Percentiles rank a stretch among this genome's conserved stretches.
phyloP scores from a whole-genome alignment of 2,329 filamentous ascomycete species.

The Microdochium nivale region DNA sequence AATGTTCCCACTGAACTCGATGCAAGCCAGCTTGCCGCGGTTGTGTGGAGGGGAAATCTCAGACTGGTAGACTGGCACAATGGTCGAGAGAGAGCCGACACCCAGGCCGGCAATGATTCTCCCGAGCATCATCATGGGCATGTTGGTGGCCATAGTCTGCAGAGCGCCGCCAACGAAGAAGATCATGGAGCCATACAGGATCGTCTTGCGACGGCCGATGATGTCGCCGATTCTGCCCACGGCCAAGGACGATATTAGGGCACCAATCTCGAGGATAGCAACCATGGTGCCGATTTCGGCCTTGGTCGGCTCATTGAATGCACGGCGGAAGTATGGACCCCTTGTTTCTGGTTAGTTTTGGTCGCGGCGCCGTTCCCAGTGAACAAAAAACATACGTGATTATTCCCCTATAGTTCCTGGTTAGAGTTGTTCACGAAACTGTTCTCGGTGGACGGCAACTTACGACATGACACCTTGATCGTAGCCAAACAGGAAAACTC shows the following conservation, averaged over 20 bases:
- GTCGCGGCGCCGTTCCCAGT: too few relatives aligned
- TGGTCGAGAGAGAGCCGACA: constrained; percentile 82
- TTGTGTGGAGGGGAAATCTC: constrained; percentile 96
- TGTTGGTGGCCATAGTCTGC: constrained; percentile 72
- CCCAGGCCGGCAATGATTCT: constrained; percentile 79
- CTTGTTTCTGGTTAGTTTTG: constrained; percentile 32
- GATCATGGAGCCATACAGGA: constrained; percentile 85
- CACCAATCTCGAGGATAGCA: constrained; percentile 89
- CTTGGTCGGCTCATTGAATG: constrained; percentile 81
- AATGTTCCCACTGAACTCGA: constrained; percentile 97
- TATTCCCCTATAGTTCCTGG: too few relatives aligned
- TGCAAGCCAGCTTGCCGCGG: constrained; percentile 89
- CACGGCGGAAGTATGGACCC: constrained; percentile 79
- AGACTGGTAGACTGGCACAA: constrained; percentile 88
- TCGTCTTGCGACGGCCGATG: constrained; percentile 81
- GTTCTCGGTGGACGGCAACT: too few relatives aligned
- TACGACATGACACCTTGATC: constrained; percentile 88
- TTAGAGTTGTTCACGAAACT: too few relatives aligned
- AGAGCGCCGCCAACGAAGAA: constrained; percentile 79
- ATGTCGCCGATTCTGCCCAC: constrained; percentile 88
- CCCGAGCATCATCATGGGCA: constrained; percentile 83
- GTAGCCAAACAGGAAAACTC: constrained; percentile 84
- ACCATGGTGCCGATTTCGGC: constrained; percentile 96
- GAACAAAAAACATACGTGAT: constrained; percentile 44
- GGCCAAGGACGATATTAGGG: constrained; percentile 78